Evolutionary conservation across 2,329 filamentous ascomycete genomes (phyloP).

Genomic region (Davidsoniella australis): DNA sequence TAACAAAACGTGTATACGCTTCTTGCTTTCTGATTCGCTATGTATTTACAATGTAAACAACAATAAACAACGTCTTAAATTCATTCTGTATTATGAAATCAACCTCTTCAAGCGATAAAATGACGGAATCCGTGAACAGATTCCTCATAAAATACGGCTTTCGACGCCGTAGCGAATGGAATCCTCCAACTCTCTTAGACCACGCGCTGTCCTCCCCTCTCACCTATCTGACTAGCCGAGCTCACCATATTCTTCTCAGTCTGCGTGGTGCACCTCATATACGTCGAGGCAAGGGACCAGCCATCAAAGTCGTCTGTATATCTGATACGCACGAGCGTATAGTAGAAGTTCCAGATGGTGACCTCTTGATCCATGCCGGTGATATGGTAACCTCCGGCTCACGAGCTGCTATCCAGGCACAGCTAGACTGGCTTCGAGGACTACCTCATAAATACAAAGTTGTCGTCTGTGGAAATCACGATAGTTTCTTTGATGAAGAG

Average conservation of each 20-base stretch:
- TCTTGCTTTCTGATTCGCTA: too few relatives aligned
- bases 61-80: too few relatives aligned
- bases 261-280: slow-evolving; percentile 46
- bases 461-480: slow-evolving; percentile 75
- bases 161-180: slow-evolving; percentile 30
- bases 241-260: slow-evolving; percentile 47
- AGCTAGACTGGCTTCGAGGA: slow-evolving; percentile 63
- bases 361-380: slow-evolving; percentile 78
- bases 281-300: slow-evolving; percentile 34
- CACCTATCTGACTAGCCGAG: slow-evolving; percentile 39
- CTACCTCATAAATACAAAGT: slow-evolving; percentile 68
- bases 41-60: too few relatives aligned
- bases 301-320: slow-evolving; percentile 68
- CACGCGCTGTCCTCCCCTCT: slow-evolving; percentile 52
- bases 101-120: background rate
- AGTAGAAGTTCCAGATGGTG: slow-evolving; percentile 50
- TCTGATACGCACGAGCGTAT: slow-evolving; percentile 69
- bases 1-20: too few relatives aligned
- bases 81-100: too few relatives aligned
- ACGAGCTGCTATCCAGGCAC: slow-evolving; percentile 56
- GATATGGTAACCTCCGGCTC: slow-evolving; percentile 76
- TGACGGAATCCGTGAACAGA: slow-evolving; percentile 4
- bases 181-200: slow-evolving; percentile 37
- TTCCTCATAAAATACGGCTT: slow-evolving; percentile 29
- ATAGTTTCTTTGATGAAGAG: slow-evolving; percentile 61